These are phyloP conservation scores for Gonapodya prolifera DNA, from an alignment of 192 early-diverging fungal genomes.

Conservation along the genomic window DNA sequence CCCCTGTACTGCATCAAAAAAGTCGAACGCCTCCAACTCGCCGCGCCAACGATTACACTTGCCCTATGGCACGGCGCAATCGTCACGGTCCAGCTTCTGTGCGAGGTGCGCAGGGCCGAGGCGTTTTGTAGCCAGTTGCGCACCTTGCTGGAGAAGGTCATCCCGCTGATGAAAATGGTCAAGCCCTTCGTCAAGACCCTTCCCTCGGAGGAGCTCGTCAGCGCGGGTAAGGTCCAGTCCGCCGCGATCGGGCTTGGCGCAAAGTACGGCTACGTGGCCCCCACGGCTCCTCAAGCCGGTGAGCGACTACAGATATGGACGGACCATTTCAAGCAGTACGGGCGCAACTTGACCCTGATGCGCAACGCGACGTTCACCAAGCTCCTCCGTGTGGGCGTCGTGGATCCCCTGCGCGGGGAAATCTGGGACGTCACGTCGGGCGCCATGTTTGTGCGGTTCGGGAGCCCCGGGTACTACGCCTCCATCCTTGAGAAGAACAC, in stretches of 20 bases:
- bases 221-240: too few relatives aligned
- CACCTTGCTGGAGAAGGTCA: slow-evolving; percentile 54
- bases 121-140: slow-evolving; percentile 69
- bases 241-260: slow-evolving; percentile 57
- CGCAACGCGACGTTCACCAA: slow-evolving; percentile 72
- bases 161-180: slow-evolving; percentile 61
- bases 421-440: slow-evolving; percentile 89
- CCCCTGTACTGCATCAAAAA: slow-evolving; percentile 84
- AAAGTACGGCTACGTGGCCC: slow-evolving; percentile 62
- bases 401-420: slow-evolving; percentile 78
- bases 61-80: slow-evolving; percentile 85
- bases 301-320: too few relatives aligned
- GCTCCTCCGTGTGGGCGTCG: slow-evolving; percentile 79
- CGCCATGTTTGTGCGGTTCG: slow-evolving; percentile 60
- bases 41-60: slow-evolving; percentile 61
- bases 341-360: slow-evolving; percentile 76
- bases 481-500: slow-evolving; percentile 53
- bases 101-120: slow-evolving; percentile 52
- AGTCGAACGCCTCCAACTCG: slow-evolving; percentile 74
- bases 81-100: slow-evolving; percentile 68
- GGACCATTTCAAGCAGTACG: slow-evolving; percentile 48
- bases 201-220: slow-evolving; percentile 63
- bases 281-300: too few relatives aligned
- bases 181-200: slow-evolving; percentile 68
- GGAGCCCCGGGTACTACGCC: slow-evolving; percentile 54